Evolutionary conservation across 2,329 filamentous ascomycete species (phyloP), one percentile per base, ranked within the genome.

Genomic region (Penicillium sp.): DNA sequence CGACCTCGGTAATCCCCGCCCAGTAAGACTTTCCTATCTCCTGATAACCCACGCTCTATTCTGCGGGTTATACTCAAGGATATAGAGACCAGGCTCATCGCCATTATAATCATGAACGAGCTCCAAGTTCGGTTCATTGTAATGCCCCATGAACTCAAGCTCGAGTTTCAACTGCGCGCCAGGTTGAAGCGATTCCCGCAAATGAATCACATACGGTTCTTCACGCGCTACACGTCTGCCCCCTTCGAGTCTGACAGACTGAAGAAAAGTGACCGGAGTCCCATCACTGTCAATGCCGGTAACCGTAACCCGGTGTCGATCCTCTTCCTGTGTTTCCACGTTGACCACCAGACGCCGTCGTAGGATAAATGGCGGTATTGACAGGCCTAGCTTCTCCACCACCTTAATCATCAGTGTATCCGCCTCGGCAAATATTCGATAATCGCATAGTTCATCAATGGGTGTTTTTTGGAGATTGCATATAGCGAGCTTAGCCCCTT

Each of bases 61-160:
- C 7, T 36, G 7, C 9, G 16, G 16, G 16, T 36, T n/a, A n/a
- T 36, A 66, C 11, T 62, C 52, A 6, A 69, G 57, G 22, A 59
- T 33, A 57, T 67, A 64, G 6, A 57, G 30, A 19, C 33, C n/a
- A n/a, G n/a, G n/a, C n/a, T n/a, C n/a, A n/a, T n/a, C n/a, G n/a
- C n/a, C n/a, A n/a, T n/a, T n/a, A 16, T 55, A 52, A 8, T 48
- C 41, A 55, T 63, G 53, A 30, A 66, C 43, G 37, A 74, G 55
- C 46, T 72, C 68, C 35, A 79, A 45, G 36, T 74, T 75, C 0
- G 77, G 77, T 58, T 80, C 78, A 2, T 70, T 69, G 30, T 80
- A 80, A 49, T 80, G 71, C 0, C 78, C 77, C 75, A 80, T 80
- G 10, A 80, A 80, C 57, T 80, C 73, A 4, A 80, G 61, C 10